A percentile compares a stretch with the other conserved stretches of the same genome.
These are phyloP conservation scores for Penicillium ucsense DNA, from an alignment of 495 filamentous ascomycete genomes.

Conservation along the genomic window DNA sequence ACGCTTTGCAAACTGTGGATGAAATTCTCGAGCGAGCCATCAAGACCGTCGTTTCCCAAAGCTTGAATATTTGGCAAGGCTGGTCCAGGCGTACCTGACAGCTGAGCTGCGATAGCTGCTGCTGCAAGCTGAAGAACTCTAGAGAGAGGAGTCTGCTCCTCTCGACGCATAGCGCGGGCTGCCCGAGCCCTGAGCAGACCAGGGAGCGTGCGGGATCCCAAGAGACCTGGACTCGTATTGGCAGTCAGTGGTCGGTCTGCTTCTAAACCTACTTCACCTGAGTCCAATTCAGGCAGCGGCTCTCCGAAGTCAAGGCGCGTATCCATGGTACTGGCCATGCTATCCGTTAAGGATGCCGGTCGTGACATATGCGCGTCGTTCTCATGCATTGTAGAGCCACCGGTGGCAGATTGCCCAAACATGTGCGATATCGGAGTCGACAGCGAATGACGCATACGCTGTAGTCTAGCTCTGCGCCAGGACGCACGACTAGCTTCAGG, in stretches of 20 bases:
- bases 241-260: conserved; percentile 12
- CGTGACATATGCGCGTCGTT: not conserved
- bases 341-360: conserved; percentile 3
- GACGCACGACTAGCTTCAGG: conserved; percentile 27
- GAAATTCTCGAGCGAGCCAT: conserved; percentile 48
- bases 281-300: conserved; percentile 34
- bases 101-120: conserved; percentile 50
- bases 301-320: conserved; percentile 32
- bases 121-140: conserved; percentile 50
- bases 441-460: conserved; percentile 35
- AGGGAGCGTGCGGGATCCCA: conserved; percentile 31
- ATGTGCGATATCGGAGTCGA: conserved; percentile 37
- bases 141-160: conserved; percentile 49
- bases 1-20: conserved; percentile 48
- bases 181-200: conserved; percentile 39
- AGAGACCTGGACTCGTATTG: conserved; percentile 14
- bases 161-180: conserved; percentile 38
- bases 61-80: conserved; percentile 49
- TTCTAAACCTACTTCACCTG: conserved; percentile 25
- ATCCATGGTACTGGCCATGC: conserved; percentile 28
- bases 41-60: conserved; percentile 45
- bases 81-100: conserved; percentile 46
- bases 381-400: conserved; percentile 8
- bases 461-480: conserved; percentile 35
- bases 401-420: conserved; percentile 29